Evolutionary conservation across 371 early-diverging fungal species (phyloP).

Genomic region (Mucor irregularis): DNA sequence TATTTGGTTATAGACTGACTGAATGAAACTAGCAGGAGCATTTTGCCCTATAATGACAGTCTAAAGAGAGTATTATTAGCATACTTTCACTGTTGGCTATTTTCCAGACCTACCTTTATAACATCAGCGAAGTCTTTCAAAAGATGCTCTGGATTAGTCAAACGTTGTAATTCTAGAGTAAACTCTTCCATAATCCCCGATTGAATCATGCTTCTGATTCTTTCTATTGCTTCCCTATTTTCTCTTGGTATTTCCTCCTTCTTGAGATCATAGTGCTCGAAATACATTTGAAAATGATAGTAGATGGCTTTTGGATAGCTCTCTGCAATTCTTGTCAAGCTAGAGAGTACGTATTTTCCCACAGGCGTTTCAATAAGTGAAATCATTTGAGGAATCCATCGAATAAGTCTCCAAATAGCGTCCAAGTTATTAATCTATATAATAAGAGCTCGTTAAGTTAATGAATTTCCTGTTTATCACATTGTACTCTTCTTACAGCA

Average conservation of each 20-base stretch:
- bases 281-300: slow-evolving; percentile 71
- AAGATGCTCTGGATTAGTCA: slow-evolving; percentile 70
- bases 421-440: slow-evolving; percentile 21
- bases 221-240: slow-evolving; percentile 33
- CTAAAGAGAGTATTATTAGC: background rate
- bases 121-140: slow-evolving; percentile 67
- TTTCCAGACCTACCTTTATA: slow-evolving; percentile 37
- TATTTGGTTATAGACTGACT: slow-evolving; percentile 33
- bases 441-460: background rate
- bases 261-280: slow-evolving; percentile 60
- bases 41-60: slow-evolving; percentile 13
- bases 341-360: slow-evolving; percentile 39
- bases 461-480: background rate
- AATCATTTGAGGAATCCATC: slow-evolving; percentile 81
- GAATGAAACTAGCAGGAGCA: slow-evolving; percentile 15
- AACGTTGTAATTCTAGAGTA: slow-evolving; percentile 61
- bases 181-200: slow-evolving; percentile 61
- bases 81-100: no score
- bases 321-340: slow-evolving; percentile 50
- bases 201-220: slow-evolving; percentile 34
- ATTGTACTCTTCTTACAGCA: slow-evolving; percentile 20
- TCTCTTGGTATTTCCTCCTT: slow-evolving; percentile 20
- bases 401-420: slow-evolving; percentile 67
- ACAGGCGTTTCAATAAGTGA: slow-evolving; percentile 62
- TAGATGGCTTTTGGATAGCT: slow-evolving; percentile 70